phyloP scores from a whole-genome alignment of 1,284 basidiomycete genomes.

The Malassezia japonica region DNA sequence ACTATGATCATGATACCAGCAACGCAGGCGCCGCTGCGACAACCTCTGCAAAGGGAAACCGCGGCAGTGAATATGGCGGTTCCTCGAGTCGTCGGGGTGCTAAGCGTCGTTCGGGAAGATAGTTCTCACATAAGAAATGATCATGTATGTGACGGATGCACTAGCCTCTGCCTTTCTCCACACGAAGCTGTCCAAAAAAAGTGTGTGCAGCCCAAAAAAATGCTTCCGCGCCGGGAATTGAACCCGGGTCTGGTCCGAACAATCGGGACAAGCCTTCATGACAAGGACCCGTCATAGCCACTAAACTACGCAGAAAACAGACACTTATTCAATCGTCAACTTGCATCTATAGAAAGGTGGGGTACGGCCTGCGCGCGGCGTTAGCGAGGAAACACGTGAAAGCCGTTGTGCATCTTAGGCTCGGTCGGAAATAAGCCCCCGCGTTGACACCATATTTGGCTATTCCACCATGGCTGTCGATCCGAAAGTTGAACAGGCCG shows the following conservation, averaged over 20 bases:
- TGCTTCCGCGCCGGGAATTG: slow-evolving; percentile 22
- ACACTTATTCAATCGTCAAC: too few species aligned
- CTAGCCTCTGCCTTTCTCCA: too few species aligned
- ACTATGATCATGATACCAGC: background rate
- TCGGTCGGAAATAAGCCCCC: too few species aligned
- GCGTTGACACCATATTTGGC: background rate
- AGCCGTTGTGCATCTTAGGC: background rate
- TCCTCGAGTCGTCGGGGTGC: slow-evolving; percentile 5
- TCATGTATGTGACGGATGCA: too few species aligned
- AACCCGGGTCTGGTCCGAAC: slow-evolving; percentile 21
- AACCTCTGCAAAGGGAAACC: background rate
- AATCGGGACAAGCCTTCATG: slow-evolving; percentile 1
- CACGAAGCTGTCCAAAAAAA: background rate
- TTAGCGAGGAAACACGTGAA: background rate
- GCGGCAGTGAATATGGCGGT: background rate
- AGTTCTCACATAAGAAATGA: too few species aligned
- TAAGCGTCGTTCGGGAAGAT: background rate
- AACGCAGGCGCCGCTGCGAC: background rate
- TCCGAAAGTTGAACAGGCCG: background rate
- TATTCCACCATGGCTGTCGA: background rate
- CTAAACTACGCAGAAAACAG: slow-evolving; percentile 24
- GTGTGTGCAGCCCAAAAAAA: slow-evolving; percentile 11
- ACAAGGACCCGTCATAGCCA: slow-evolving; percentile 23
- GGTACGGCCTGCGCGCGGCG: background rate
- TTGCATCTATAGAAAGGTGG: background rate